phyloP scores from a whole-genome alignment of 108 stramenopile genomes.

The Seminavis robusta region DNA sequence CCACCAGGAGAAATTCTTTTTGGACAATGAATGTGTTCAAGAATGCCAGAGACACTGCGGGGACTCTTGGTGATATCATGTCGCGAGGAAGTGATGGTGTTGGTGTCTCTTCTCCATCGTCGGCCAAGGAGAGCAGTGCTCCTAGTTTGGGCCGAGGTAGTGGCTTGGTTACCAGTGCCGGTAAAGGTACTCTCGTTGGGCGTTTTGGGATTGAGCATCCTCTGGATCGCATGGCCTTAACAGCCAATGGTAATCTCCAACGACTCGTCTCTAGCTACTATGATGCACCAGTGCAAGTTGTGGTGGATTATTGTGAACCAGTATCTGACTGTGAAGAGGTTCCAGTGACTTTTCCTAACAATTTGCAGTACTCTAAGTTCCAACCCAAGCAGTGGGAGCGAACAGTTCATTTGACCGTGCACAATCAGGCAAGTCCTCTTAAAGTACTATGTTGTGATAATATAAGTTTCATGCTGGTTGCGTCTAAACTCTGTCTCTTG shows the following conservation, averaged over 20 bases:
- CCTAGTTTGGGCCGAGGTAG: neutral
- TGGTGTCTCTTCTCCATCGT: constrained; percentile 14
- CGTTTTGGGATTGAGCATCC: constrained; percentile 40
- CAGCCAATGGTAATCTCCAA: constrained; percentile 83
- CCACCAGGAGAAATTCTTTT: too few relatives aligned
- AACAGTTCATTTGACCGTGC: constrained; percentile 34
- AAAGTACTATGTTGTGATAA: too few relatives aligned
- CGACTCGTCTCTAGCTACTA: constrained; percentile 79
- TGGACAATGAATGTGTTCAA: too few relatives aligned
- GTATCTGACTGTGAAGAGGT: constrained; percentile 1
- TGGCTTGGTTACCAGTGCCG: neutral
- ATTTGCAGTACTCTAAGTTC: neutral
- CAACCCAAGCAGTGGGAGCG: constrained; percentile 46
- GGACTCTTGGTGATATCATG: constrained; percentile 82
- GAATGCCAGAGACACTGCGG: too few relatives aligned
- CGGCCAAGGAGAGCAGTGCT: too few relatives aligned
- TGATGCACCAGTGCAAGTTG: constrained; percentile 74
- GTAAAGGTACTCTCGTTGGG: neutral
- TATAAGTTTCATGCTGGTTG: too few relatives aligned
- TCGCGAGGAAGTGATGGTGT: constrained; percentile 25
- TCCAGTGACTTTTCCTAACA: neutral
- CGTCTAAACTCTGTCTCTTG: too few relatives aligned
- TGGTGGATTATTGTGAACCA: constrained; percentile 51
- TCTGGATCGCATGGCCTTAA: constrained; percentile 79
- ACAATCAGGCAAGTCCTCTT: constrained; percentile 2